These are phyloP conservation scores for Achaetomium macrosporum DNA, from an alignment of 2,329 filamentous ascomycete genomes.

Conservation along the genomic window DNA sequence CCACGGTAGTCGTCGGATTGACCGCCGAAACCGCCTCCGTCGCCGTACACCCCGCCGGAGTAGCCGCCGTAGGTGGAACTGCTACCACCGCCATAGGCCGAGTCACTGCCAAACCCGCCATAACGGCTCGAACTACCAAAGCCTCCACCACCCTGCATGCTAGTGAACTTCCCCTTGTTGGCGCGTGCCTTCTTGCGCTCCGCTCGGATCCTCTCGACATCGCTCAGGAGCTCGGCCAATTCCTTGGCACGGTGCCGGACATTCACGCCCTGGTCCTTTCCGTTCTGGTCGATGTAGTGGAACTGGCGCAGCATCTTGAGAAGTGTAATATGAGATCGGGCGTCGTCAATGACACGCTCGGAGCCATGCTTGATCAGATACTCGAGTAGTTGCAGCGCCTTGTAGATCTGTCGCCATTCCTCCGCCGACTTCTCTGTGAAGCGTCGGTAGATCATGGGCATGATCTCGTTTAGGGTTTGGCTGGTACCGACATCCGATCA, in stretches of 20 bases:
- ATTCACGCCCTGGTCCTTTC: conserved; percentile 97
- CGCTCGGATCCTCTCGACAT: conserved; percentile 79
- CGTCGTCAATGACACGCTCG: conserved; percentile 94
- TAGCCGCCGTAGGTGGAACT: conserved; percentile 48
- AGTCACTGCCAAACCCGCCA: conserved; percentile 88
- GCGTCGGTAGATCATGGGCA: conserved; percentile 99
- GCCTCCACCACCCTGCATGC: conserved; percentile 75
- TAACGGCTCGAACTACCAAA: conserved; percentile 60
- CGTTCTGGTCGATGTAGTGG: conserved; percentile 92
- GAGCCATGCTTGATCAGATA: conserved; percentile 96
- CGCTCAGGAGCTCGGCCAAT: conserved; percentile 83
- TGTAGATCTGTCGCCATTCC: conserved; percentile 99
- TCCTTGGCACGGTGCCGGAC: conserved; percentile 96
- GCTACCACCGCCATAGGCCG: conserved; percentile 31
- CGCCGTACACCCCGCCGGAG: conserved; percentile 79
- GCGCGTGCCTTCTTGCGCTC: conserved; percentile 84
- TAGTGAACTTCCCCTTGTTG: conserved; percentile 91
- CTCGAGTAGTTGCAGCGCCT: conserved; percentile 91
- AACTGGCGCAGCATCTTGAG: conserved; percentile 98
- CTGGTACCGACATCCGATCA: conserved; percentile 41
- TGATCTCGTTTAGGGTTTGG: conserved; percentile 96
- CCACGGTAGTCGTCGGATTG: conserved; percentile 67
- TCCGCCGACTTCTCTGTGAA: conserved; percentile 98
- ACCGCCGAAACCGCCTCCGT: conserved; percentile 88
- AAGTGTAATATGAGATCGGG: conserved; percentile 86